Conservation (phyloP, 805 yeast genomes). For the Lipomyces orientalis region DNA sequence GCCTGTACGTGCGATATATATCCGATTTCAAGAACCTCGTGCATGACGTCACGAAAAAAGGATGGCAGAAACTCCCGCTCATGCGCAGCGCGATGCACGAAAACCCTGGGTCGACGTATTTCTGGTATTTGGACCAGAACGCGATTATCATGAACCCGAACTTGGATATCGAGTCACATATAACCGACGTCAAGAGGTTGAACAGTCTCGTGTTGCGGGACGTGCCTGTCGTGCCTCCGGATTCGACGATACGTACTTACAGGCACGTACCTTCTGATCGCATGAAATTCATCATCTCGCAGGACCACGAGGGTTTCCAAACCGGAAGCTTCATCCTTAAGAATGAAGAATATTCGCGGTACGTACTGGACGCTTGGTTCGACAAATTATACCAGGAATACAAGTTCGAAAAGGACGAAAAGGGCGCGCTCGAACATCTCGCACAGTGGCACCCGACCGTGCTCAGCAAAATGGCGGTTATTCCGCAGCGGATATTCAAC, state of each 20-base stretch:
- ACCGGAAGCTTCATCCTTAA: constrained; percentile 73
- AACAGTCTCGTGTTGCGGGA: constrained; percentile 69
- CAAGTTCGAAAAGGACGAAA: constrained; percentile 60
- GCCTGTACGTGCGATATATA: constrained; percentile 80
- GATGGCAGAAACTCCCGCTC: constrained; percentile 69
- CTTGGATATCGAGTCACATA: constrained; percentile 62
- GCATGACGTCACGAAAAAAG: constrained; percentile 26
- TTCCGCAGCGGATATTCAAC: constrained; percentile 65
- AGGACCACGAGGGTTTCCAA: constrained; percentile 66
- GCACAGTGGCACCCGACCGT: constrained; percentile 94
- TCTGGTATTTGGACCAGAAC: constrained; percentile 83
- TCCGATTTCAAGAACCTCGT: constrained; percentile 64
- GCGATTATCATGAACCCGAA: constrained; percentile 75
- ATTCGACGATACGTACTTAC: constrained; percentile 71
- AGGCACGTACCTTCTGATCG: constrained; percentile 60
- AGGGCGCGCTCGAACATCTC: constrained; percentile 67
- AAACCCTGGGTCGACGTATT: constrained; percentile 87
- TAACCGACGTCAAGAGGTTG: constrained; percentile 65
- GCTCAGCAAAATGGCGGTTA: constrained; percentile 71
- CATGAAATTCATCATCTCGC: constrained; percentile 69
- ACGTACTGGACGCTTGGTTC: constrained; percentile 78
- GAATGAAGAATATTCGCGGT: constrained; percentile 67
- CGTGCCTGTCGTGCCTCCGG: constrained; percentile 73
- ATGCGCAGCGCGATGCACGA: constrained; percentile 91
- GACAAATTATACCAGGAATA: constrained; percentile 74